Base-by-base conservation (phyloP, 176 grass and related monocot species). In the Zoysia japonica region DNA sequence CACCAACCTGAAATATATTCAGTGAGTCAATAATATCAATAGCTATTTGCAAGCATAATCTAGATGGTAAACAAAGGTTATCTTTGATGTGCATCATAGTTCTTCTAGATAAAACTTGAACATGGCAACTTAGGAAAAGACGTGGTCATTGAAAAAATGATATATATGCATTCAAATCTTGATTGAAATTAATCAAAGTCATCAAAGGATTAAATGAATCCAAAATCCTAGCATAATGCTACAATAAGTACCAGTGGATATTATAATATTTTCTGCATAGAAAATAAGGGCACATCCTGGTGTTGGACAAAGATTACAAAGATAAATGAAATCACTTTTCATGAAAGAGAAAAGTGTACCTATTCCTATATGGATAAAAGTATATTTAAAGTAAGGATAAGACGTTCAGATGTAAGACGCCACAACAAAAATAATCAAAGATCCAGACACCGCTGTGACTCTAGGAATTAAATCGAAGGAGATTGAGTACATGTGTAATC, bases 111-210 rank as follows among this genome's bases (percentile, higher is more conserved):
- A 50, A 60, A 78, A 77, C 49, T 86, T 40, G 19, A 81, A 70
- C 15, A 61, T 50, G 12, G 72, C 2, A 85, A 57, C 15, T 70
- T 36, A 2, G 2, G 48, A 20, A 60, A 74, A 54, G 7, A 84
- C 75, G 60, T 93, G 95, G 92, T 92, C 96, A 99, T 89, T 99
- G 96, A 75, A 92, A 92, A 89, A 95, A 99, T 56, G 96, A 95
- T 67, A 99, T 91, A 72, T 99, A 99, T 7, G 96, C 96, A 84
- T 99, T 99, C 78, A 92, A 92, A 86, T 99, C 90, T 82, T 95
- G 84, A n/a, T 87, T 99, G 82, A n/a, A 92, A 99, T 77, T 93
- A 95, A 38, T 91, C 82, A 60, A 90, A 80, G 79, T 99, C 90
- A 13, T 92, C 96, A 89, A 99, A 99, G 96, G 96, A 87, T 99